Evolutionary conservation across 306 rosid species (phyloP).

Genomic region (Trifolium repens): DNA sequence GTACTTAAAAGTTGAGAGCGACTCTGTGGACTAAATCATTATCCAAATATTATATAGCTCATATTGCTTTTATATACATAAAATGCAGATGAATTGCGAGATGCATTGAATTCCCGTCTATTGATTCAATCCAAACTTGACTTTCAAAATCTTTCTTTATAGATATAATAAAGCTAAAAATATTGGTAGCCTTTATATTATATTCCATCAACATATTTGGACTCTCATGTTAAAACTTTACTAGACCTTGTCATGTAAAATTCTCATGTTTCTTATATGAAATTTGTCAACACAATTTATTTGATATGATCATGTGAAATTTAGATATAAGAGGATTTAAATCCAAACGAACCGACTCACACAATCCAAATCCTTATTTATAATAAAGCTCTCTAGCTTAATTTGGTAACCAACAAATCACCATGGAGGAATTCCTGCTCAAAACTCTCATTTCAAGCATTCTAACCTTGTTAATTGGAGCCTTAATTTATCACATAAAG

Average conservation of each 20-base stretch:
- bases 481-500: constrained; percentile 36
- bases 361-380: too few relatives aligned
- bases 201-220: too few relatives aligned
- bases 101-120: too few relatives aligned
- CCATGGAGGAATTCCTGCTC: constrained; percentile 28
- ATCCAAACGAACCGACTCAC: too few relatives aligned
- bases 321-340: neutral
- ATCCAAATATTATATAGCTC: neutral
- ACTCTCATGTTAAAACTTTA: too few relatives aligned
- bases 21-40: neutral
- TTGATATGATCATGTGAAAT: neutral
- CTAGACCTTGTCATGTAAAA: neutral
- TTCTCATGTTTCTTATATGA: neutral
- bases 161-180: too few relatives aligned
- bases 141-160: too few relatives aligned
- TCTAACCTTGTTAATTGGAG: constrained; percentile 19
- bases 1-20: neutral
- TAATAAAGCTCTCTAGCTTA: neutral
- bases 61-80: too few relatives aligned
- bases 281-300: too few relatives aligned
- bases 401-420: constrained; percentile 1
- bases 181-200: too few relatives aligned
- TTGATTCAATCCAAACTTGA: too few relatives aligned
- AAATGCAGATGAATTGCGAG: too few relatives aligned
- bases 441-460: constrained; percentile 34